Percentiles rank a stretch among this genome's conserved stretches.
These are phyloP conservation scores for Salix arbutifolia DNA, from an alignment of 345 rosid species.

Conservation along the genomic window DNA sequence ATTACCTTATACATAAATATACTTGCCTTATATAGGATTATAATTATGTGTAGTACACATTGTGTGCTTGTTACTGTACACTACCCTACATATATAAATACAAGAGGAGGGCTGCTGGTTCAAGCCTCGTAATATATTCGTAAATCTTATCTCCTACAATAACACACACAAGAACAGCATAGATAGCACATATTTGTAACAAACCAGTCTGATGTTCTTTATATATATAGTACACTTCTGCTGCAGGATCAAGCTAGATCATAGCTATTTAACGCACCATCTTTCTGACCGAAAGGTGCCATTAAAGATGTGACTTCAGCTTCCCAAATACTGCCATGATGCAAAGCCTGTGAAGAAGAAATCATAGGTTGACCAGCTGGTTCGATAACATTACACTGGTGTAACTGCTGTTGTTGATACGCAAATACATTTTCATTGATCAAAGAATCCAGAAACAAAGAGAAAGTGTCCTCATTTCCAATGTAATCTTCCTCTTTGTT, in stretches of 20 bases:
- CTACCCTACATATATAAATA: no score
- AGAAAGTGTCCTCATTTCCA: slow-evolving; percentile 52
- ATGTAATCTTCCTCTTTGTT: slow-evolving; percentile 14
- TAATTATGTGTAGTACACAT: no score
- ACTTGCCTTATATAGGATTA: no score
- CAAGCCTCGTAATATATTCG: no score
- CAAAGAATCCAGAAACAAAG: slow-evolving; percentile 63
- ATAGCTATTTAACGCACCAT: slow-evolving; percentile 1
- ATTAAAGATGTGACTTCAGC: slow-evolving; percentile 9
- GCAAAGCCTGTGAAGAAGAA: slow-evolving; percentile 2
- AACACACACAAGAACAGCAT: no score
- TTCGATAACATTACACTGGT: neutral
- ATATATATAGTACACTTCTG: neutral
- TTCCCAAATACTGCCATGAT: slow-evolving; percentile 16
- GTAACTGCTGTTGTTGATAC: slow-evolving; percentile 12
- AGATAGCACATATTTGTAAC: no score
- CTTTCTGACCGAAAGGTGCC: slow-evolving; percentile 16
- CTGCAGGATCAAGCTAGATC: neutral
- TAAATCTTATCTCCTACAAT: no score
- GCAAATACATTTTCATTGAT: slow-evolving; percentile 44
- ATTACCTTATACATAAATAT: no score
- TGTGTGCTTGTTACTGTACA: no score
- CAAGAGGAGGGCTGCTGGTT: no score
- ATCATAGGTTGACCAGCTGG: neutral
- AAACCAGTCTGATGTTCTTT: no score